Conservation (phyloP, 805 yeast genomes). For the Maudiozyma bulderi region DNA sequence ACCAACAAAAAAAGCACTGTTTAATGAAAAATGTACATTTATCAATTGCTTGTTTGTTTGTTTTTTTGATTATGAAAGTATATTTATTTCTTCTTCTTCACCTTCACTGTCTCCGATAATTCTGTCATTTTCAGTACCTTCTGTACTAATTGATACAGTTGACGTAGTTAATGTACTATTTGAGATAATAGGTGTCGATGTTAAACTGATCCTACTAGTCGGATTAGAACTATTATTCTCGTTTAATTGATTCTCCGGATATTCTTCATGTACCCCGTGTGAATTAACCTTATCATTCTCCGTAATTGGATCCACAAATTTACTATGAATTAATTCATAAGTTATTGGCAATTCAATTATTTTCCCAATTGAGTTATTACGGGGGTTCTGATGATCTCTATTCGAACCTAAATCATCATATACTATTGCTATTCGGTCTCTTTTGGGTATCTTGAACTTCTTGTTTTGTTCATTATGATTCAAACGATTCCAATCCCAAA, state of each 20-base stretch:
- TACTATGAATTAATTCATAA: neutral
- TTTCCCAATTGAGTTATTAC: neutral
- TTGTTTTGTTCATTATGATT: neutral
- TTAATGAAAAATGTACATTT: neutral
- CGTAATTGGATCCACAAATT: neutral
- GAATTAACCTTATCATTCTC: no score
- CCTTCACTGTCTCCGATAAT: neutral
- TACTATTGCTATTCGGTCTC: slow-evolving; percentile 7
- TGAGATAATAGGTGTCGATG: neutral
- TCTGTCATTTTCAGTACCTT: neutral
- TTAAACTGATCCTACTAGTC: neutral
- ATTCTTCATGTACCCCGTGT: no score
- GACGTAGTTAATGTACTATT: neutral
- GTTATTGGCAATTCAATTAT: neutral
- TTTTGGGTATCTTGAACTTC: slow-evolving; percentile 1
- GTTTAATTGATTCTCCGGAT: no score
- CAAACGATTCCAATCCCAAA: slow-evolving; percentile 20
- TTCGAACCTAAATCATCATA: neutral
- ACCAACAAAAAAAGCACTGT: no score
- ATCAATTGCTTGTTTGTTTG: neutral
- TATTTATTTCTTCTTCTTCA: neutral
- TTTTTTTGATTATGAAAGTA: neutral
- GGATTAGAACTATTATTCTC: no score
- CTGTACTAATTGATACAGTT: neutral
- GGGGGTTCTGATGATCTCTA: neutral